Base-by-base conservation (phyloP, 768 basidiomycete genomes). In the Strobilomyces echinocephalus region DNA sequence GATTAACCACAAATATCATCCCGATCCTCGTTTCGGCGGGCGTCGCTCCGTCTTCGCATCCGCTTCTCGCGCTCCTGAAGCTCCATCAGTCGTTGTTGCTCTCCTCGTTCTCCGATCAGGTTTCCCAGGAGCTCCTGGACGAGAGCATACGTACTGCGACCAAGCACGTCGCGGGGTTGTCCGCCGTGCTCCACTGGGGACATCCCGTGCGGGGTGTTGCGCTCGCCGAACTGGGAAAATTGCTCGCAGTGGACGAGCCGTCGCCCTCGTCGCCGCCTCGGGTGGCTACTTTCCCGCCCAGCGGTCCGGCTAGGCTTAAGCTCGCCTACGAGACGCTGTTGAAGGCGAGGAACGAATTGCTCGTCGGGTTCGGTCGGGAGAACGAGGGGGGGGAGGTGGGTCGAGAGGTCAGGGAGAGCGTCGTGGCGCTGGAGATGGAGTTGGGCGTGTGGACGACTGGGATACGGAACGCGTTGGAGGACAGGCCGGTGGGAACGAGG, bases 181-280 rank as follows among this genome's bases (percentile, higher is more conserved):
- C 70, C 5, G 67, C 64, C 12, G 64, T 89, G 3, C 76, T 91
- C 16, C 68, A 73, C 0, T 66, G 73, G 10, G 88, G 87, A 2
- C 93, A 95, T 65, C 92, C 94, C 0, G 78, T 87, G 1, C 78
- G 88, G 1, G 90, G 81, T 0, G 72, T 95, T 21, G 83, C 87
- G 5, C 72, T 86, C 8, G 83, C 85, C 3, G 92, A 95, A 66
- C 74, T 91, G 7, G 91, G 88, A 0, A 94, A 92, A 70, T 71
- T 93, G 8, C 75, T 94, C 7, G 81, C 82, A 0, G 86, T 92
- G 0, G 88, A 92, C 60, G 89, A 91, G 63, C 84, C 83, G 0
- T 67, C 70, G 4, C 79, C 82, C 2, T 55, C 59, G 14, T 41
- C 57, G 60, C 16, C 63, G 33, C 18, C 54, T 28, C 39, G 56